Percentiles rank a stretch among this genome's conserved stretches.
These are phyloP conservation scores for Aspergillus ellipticus DNA, from an alignment of 495 filamentous ascomycete species.

Conservation along the genomic window DNA sequence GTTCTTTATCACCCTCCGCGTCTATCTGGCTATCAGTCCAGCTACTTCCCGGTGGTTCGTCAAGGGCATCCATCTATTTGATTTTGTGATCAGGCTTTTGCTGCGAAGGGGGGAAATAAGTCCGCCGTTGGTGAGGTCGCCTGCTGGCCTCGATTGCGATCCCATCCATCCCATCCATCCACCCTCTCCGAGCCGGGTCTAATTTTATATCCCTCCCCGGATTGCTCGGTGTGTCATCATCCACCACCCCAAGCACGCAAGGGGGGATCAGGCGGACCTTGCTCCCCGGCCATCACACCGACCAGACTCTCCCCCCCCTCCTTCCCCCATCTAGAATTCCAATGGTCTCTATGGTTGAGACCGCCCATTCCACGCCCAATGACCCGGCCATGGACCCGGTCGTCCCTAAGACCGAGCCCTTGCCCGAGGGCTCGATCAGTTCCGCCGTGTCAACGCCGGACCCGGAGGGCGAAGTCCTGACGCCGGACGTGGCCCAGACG, in stretches of 20 bases:
- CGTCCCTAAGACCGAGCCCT: conserved; percentile 45
- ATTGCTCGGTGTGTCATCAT: neutral
- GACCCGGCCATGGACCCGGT: conserved; percentile 41
- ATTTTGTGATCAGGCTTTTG: neutral
- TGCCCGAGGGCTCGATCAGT: conserved; percentile 46
- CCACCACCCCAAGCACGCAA: neutral
- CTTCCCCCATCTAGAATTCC: conserved; percentile 11
- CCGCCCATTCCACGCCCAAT: conserved; percentile 36
- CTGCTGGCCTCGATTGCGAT: conserved; percentile 3
- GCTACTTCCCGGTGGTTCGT: no score
- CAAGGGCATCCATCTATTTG: no score
- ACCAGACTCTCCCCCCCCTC: conserved; percentile 13
- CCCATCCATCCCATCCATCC: no score
- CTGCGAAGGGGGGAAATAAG: neutral
- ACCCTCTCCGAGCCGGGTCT: neutral
- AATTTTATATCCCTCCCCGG: neutral
- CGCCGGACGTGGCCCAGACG: conserved; percentile 55
- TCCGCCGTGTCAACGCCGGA: conserved; percentile 53
- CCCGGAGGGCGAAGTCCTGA: conserved; percentile 52
- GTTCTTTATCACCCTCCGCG: conserved; percentile 7
- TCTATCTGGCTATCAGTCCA: no score
- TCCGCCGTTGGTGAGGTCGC: neutral
- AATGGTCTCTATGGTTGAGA: conserved; percentile 50
- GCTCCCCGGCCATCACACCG: conserved; percentile 6
- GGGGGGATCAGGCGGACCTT: neutral